Base-by-base conservation (phyloP, 2,329 filamentous ascomycete genomes). In the Talaromyces sp. region DNA sequence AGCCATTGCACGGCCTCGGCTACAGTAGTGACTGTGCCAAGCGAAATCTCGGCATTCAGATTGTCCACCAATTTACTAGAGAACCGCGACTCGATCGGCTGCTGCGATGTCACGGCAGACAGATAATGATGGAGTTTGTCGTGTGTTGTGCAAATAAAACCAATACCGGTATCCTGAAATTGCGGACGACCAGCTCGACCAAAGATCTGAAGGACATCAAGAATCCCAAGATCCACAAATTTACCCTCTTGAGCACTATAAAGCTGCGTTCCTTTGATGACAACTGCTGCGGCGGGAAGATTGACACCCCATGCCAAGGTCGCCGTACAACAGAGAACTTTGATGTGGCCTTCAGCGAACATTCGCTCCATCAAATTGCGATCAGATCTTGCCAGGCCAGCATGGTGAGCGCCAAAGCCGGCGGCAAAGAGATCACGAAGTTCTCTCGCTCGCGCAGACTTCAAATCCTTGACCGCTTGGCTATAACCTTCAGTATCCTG, bases 251-350 rank as follows among this genome's bases (percentile, higher is more conserved):
- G 91, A 0, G 94, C 88, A 72, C 92, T 97, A 77, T 99, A 99
- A 0, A 99, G 85, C 70, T 97, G 93, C 0, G 94, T 99, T 17
- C 94, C 94, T 74, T 99, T 99, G 82, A 99, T 99, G 57, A 99
- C 85, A 56, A 99, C 94, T 0, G 94, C 95, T 0, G 94, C 94
- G 35, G 94, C 94, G 0, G 94, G 94, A 75, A 99, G 85, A 75
- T 99, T 99, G 71, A 99, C 93, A 86, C 94, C 94, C 94, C 94
- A 99, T 0, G 94, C 94, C 27, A 99, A 82, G 1, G 94, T 99
- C 11, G 94, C 94, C 2, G 94, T 99, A 85, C 95, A 99, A 81
- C 93, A 97, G 24, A 99, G 87, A 0, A 99, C 92, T 74, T 94
- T 96, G 67, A 97, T 84, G n/a, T 97, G 88, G 27, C 94, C 95